Evolutionary conservation across 176 grass and related monocot genomes (phyloP), one percentile per base, ranked within the genome.

Genomic region (Carex myosuroides): DNA sequence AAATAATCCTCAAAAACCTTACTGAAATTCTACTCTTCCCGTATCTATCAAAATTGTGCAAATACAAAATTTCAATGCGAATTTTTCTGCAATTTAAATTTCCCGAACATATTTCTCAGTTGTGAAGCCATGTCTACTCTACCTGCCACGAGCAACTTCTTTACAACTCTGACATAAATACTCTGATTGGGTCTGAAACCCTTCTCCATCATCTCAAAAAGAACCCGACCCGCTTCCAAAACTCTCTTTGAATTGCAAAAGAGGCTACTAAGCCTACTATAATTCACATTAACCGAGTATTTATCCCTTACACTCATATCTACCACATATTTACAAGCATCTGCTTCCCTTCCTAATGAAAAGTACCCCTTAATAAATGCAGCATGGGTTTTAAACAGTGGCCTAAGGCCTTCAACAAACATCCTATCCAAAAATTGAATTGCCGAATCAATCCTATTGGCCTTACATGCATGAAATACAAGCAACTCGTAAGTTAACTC

Each of bases 351-450:
- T 24, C 91, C 91, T 0, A 72, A 60, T 18, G 57, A 60, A 79
- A 94, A 91, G 59, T 91, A 93, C 1, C 92, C 92, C 70, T 94
- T 98, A 50, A 98, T 94, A 67, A 98, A 94, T 13, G 92, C 82
- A 12, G 86, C 85, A 85, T 98, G 92, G 35, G 91, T 91, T 9
- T 83, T 84, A 17, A 94, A 80, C 86, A 91, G 92, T 0, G 91
- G 91, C 16, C 67, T 89, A 65, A 93, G 53, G 16, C 92, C 91
- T 86, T 86, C 86, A 3, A 21, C 62, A 78, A 93, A 85, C 89
- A 98, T 89, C 64, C 80, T 76, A 18, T 94, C 81, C 35, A 94
- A 79, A 85, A 94, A 91, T 56, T 61, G 65, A 18, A 57, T 83
- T 4, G 92, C 92, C 0, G 87, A 85, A 89, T 93, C 92, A 87